Evolutionary conservation across 1,284 basidiomycete genomes (phyloP).

Genomic region (Sutorius eximius): DNA sequence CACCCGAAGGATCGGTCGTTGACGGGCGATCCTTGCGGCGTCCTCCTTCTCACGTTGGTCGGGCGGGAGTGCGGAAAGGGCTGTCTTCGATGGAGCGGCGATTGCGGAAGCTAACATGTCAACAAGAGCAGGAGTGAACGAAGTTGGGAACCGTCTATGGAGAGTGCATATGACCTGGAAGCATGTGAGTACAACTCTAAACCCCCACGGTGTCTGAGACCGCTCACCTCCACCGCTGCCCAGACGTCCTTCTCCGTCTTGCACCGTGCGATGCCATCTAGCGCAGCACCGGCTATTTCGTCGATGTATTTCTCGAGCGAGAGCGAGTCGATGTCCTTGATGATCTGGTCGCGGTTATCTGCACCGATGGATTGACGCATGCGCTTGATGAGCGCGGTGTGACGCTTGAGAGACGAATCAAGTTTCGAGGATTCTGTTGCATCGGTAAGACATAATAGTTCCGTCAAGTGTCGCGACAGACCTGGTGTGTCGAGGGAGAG

Average conservation of each 20-base stretch:
- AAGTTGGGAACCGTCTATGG: conserved; percentile 82
- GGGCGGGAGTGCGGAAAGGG: conserved; percentile 57
- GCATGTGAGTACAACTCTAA: conserved; percentile 4
- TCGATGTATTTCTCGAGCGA: conserved; percentile 96
- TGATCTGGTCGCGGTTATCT: conserved; percentile 80
- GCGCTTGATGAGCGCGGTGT: conserved; percentile 90
- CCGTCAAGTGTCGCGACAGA: conserved; percentile 27
- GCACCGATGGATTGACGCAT: conserved; percentile 78
- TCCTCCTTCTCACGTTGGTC: conserved; percentile 97
- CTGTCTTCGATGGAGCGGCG: conserved; percentile 58
- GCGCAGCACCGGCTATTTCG: conserved; percentile 84
- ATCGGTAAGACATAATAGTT: conserved; percentile 12
- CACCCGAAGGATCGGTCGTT: conserved; percentile 84
- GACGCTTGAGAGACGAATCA: conserved; percentile 91
- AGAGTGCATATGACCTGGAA: conserved; percentile 82
- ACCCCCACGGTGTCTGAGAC: background rate
- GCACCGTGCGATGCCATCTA: conserved; percentile 85
- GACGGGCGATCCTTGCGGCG: conserved; percentile 71
- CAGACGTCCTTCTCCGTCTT: conserved; percentile 89
- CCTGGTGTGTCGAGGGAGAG: conserved; percentile 47
- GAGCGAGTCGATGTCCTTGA: conserved; percentile 89
- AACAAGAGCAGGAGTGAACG: conserved; percentile 76
- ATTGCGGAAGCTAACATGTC: conserved; percentile 67
- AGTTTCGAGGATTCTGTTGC: conserved; percentile 61
- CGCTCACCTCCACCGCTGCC: conserved; percentile 84